phyloP scores from a whole-genome alignment of 768 basidiomycete genomes.

The Coprinopsis cinerea region DNA sequence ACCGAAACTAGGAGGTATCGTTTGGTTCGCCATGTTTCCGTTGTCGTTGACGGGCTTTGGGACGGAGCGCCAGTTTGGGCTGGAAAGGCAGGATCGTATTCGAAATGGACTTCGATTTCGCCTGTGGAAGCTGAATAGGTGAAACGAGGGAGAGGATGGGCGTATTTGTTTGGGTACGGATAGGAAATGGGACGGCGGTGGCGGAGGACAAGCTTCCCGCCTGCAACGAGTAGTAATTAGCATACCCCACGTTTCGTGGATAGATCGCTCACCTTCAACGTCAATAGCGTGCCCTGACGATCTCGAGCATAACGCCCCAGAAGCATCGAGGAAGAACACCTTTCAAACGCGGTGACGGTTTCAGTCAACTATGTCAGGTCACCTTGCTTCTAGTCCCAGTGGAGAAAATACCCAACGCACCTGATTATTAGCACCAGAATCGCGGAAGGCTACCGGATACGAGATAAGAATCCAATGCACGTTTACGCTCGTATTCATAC shows the following conservation, averaged over 20 bases:
- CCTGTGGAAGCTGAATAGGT: constrained; percentile 47
- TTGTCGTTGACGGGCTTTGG: no score
- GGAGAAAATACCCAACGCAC: not conserved
- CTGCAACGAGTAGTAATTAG: constrained; percentile 27
- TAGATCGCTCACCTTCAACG: constrained; percentile 50
- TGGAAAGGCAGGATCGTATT: constrained; percentile 60
- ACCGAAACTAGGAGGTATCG: constrained; percentile 60
- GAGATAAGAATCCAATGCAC: not conserved
- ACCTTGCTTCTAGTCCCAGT: constrained; percentile 25
- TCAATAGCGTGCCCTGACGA: constrained; percentile 80
- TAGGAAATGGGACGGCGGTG: constrained; percentile 71
- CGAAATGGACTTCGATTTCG: constrained; percentile 57
- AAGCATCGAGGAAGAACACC: constrained; percentile 82
- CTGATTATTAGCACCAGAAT: constrained; percentile 70
- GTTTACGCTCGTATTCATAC: constrained; percentile 14
- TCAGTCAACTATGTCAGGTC: not conserved
- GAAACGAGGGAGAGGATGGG: constrained; percentile 73
- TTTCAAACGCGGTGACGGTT: constrained; percentile 19
- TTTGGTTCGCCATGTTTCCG: constrained; percentile 52
- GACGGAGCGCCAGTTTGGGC: constrained; percentile 28
- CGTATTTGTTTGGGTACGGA: constrained; percentile 74
- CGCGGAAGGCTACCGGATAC: constrained; percentile 48
- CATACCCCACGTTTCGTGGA: not conserved
- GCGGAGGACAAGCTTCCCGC: constrained; percentile 61
- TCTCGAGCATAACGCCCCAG: constrained; percentile 72